Base-by-base conservation (phyloP, 2,329 filamentous ascomycete genomes). In the Aureobasidium sp. region DNA sequence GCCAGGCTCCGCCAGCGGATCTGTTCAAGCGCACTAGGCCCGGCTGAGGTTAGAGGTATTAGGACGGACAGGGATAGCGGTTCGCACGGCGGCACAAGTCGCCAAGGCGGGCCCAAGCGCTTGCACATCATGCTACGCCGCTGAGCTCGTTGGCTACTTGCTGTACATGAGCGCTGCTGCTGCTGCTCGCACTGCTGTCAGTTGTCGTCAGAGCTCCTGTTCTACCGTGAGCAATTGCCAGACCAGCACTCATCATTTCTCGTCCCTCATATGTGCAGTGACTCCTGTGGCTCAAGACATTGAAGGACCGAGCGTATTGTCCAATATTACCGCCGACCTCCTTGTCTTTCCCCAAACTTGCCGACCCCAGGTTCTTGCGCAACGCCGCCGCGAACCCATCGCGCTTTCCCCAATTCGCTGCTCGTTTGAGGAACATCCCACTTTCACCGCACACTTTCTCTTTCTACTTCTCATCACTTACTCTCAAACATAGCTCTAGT, bases 51-150 rank as follows among this genome's bases (percentile, higher is more conserved):
- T 50, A 60, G 57, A 42, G 23, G 41, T 20, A 15, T 36, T 50
- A 34, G 36, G 46, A 37, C 46, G 57, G 46, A 60, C 57, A 60
- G 57, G 57, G 57, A 60, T 60, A 37, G 44, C 57, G 57, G 57
- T 60, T 60, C 46, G 44, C 55, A 59, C 55, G 55, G 55, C 55
- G 57, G 57, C 46, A 50, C 57, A 51, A 42, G 17, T 47, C 17
- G 46, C 56, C 57, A 60, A 60, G 57, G 9, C 44, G 55, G 26
- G 32, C 41, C 56, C 57, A 51, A 60, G 57, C 46, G 57, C 57
- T 60, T 60, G 57, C 46, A 51, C 57, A 60, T 60, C 57, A 60
- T 60, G 57, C 57, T 60, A 60, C 44, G 56, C 44, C 56, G 56
- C 56, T 42, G 56, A 48, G 44, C 46, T 60, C 57, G 39, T 34